Percentiles rank a stretch among this genome's conserved stretches.
These are phyloP conservation scores for Malassezia sympodialis DNA, from an alignment of 1,284 basidiomycete genomes.

Conservation along the genomic window DNA sequence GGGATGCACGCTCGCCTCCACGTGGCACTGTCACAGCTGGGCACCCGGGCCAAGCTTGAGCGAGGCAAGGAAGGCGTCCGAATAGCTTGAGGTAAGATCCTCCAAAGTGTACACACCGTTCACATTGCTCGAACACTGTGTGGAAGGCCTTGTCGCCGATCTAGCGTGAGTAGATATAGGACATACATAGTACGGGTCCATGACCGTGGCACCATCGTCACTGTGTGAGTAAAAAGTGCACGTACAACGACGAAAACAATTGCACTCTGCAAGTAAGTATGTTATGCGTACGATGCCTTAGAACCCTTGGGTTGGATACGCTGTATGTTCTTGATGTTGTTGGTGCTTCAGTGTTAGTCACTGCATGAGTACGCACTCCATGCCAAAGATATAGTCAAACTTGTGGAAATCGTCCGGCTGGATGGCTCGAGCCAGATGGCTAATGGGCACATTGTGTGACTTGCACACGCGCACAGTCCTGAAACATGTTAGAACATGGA, in stretches of 20 bases:
- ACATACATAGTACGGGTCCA: slow-evolving; percentile 20
- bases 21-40: slow-evolving; percentile 14
- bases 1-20: background rate
- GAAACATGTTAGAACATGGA: slow-evolving; percentile 18
- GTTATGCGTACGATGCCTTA: slow-evolving; percentile 23
- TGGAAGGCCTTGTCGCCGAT: slow-evolving; percentile 14
- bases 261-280: slow-evolving; percentile 2
- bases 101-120: slow-evolving; percentile 46
- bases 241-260: slow-evolving; percentile 14
- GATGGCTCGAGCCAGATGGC: slow-evolving; percentile 49
- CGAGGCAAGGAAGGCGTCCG: slow-evolving; percentile 19
- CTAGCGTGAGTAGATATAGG: background rate
- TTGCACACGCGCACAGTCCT: slow-evolving; percentile 50
- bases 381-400: slow-evolving; percentile 52
- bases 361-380: slow-evolving; percentile 38
- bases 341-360: slow-evolving; percentile 7
- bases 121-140: slow-evolving; percentile 49
- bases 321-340: slow-evolving; percentile 49
- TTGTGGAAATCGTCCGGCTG: slow-evolving; percentile 43
- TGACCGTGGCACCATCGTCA: slow-evolving; percentile 16
- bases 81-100: slow-evolving; percentile 14
- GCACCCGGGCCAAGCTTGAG: slow-evolving; percentile 1
- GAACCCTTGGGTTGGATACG: slow-evolving; percentile 37
- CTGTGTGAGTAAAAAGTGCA: slow-evolving; percentile 4
- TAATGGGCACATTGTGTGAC: slow-evolving; percentile 49